Evolutionary conservation across 2,329 filamentous ascomycete genomes (phyloP).

Genomic region (Colletotrichum euphorbiae): DNA sequence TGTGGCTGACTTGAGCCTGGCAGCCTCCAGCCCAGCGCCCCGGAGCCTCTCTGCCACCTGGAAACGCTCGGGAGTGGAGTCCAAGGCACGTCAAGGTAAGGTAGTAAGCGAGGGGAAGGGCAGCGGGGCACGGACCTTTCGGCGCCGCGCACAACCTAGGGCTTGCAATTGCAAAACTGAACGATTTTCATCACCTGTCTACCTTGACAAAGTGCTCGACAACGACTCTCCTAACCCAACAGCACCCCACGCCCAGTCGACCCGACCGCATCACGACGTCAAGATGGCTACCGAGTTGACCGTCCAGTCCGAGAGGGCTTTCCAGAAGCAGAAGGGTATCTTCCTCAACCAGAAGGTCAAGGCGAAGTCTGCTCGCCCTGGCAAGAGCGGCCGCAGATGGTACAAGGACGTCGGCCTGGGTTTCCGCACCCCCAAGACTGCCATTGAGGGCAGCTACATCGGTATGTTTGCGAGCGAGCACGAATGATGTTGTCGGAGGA

Average conservation of each 20-base stretch:
- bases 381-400: conserved; percentile 93
- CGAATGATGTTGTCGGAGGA: conserved; percentile 11
- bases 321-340: conserved; percentile 99
- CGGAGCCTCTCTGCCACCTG: too few species aligned
- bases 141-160: too few species aligned
- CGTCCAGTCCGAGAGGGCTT: conserved; percentile 99
- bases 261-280: conserved; percentile 41
- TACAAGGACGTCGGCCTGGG: conserved; percentile 99
- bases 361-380: conserved; percentile 84
- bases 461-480: conserved; percentile 73
- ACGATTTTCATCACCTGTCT: too few species aligned
- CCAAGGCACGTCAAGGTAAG: too few species aligned
- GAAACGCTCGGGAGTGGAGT: too few species aligned
- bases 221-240: conserved; percentile 37
- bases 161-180: too few species aligned
- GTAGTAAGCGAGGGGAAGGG: too few species aligned
- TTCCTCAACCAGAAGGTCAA: conserved; percentile 98
- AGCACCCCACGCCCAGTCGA: conserved; percentile 41
- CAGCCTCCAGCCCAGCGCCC: too few species aligned
- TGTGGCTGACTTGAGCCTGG: too few species aligned
- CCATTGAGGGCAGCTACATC: conserved; percentile 99
- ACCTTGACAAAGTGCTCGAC: conserved; percentile 10
- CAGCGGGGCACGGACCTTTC: too few species aligned
- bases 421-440: conserved; percentile 98
- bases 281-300: conserved; percentile 98